Conservation (phyloP, 2,329 filamentous ascomycete genomes). For the Akanthomyces lecanii region DNA sequence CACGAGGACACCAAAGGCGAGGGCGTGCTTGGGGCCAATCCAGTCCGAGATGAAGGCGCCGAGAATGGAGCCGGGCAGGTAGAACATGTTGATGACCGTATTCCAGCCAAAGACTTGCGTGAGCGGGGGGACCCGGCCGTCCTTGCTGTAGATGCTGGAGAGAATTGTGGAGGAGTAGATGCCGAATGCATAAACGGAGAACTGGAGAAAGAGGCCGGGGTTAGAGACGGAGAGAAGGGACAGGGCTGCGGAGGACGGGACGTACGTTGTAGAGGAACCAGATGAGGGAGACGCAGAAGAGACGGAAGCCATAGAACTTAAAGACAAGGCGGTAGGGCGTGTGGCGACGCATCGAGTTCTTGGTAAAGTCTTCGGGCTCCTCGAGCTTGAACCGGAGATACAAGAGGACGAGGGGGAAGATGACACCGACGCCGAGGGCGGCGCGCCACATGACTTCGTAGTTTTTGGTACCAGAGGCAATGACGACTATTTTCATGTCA, state of each 20-base stretch:
- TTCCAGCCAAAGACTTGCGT: slow-evolving; percentile 85
- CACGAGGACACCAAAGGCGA: slow-evolving; percentile 64
- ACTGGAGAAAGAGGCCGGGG: slow-evolving; percentile 36
- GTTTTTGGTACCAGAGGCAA: slow-evolving; percentile 56
- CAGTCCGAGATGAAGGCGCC: slow-evolving; percentile 75
- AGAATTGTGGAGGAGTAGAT: slow-evolving; percentile 81
- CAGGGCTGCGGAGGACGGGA: neutral
- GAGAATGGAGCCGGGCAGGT: slow-evolving; percentile 74
- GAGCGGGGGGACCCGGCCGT: slow-evolving; percentile 45
- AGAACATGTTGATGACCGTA: slow-evolving; percentile 82
- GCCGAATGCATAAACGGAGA: slow-evolving; percentile 78
- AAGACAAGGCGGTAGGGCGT: slow-evolving; percentile 54
- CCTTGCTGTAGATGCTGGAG: slow-evolving; percentile 54
- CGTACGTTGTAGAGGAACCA: slow-evolving; percentile 79
- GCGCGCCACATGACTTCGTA: slow-evolving; percentile 76
- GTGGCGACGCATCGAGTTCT: slow-evolving; percentile 61
- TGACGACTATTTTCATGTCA: slow-evolving; percentile 29
- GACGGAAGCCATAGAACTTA: slow-evolving; percentile 68
- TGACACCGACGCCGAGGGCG: slow-evolving; percentile 69
- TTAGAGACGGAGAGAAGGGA: neutral
- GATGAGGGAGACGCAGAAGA: slow-evolving; percentile 65
- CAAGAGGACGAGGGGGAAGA: slow-evolving; percentile 71
- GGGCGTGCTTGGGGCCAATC: slow-evolving; percentile 71
- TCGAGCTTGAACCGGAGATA: slow-evolving; percentile 67
- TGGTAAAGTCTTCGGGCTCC: slow-evolving; percentile 73